Conservation (phyloP, 768 basidiomycete genomes). For the Auriscalpium orientale region DNA sequence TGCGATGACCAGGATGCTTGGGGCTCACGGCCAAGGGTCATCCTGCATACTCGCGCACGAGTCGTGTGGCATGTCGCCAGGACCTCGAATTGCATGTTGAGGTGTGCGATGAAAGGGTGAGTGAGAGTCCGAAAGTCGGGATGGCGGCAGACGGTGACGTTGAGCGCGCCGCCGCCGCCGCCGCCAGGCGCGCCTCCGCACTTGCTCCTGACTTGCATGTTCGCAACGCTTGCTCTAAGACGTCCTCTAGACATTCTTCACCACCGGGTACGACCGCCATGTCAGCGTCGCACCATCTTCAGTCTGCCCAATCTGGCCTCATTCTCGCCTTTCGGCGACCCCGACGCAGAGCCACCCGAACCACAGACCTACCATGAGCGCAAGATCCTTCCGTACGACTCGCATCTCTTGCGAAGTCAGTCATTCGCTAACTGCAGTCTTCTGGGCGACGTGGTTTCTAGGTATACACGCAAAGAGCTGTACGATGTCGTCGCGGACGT, state of each 20-base stretch:
- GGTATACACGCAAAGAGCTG: slow-evolving; percentile 71
- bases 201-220: neutral
- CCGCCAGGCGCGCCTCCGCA: neutral
- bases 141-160: too few species aligned
- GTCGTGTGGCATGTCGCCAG: slow-evolving; percentile 78
- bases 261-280: neutral
- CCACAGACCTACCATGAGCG: slow-evolving; percentile 70
- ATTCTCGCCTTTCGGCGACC: slow-evolving; percentile 30
- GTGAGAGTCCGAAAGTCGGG: neutral
- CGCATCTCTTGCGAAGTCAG: neutral
- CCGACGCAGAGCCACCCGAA: slow-evolving; percentile 25
- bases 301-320: slow-evolving; percentile 44
- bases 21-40: slow-evolving; percentile 71
- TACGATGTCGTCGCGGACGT: slow-evolving; percentile 87
- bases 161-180: neutral
- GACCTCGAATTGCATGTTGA: slow-evolving; percentile 71
- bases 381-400: slow-evolving; percentile 80
- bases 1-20: neutral
- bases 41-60: slow-evolving; percentile 74
- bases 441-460: slow-evolving; percentile 23
- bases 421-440: slow-evolving; percentile 7
- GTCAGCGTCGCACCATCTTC: slow-evolving; percentile 9
- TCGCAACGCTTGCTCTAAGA: neutral
- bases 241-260: neutral
- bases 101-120: neutral